Evolutionary conservation across 1,139 yeast species (phyloP).

Genomic region (Diutina neorugosa): DNA sequence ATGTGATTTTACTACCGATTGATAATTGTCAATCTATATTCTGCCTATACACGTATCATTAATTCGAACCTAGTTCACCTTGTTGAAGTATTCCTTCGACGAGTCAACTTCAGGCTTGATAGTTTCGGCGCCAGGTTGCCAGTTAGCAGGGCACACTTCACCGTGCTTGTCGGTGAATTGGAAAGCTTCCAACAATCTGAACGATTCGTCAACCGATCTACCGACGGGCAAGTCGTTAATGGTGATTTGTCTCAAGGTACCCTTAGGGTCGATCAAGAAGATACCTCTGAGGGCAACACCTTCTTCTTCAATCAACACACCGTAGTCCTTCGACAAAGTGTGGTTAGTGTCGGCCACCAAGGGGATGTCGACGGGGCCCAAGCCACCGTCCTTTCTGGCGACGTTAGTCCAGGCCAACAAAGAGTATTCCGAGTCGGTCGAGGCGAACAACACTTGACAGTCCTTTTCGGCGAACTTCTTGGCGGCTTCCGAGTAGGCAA

Average conservation of each 20-base stretch:
- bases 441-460: slow-evolving; percentile 85
- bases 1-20: neutral
- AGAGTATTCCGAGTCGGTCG: slow-evolving; percentile 97
- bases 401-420: slow-evolving; percentile 97
- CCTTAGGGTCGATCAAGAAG: slow-evolving; percentile 94
- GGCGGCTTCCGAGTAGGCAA: slow-evolving; percentile 94
- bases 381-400: slow-evolving; percentile 95
- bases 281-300: slow-evolving; percentile 97
- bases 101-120: slow-evolving; percentile 77
- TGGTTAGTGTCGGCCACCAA: slow-evolving; percentile 95
- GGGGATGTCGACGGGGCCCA: slow-evolving; percentile 90
- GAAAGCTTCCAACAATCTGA: slow-evolving; percentile 97
- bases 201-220: slow-evolving; percentile 94
- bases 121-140: slow-evolving; percentile 95
- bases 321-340: slow-evolving; percentile 87
- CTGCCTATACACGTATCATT: neutral
- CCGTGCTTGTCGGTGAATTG: slow-evolving; percentile 97
- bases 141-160: slow-evolving; percentile 98
- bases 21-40: neutral
- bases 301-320: slow-evolving; percentile 90
- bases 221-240: slow-evolving; percentile 98
- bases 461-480: slow-evolving; percentile 81
- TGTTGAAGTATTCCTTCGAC: slow-evolving; percentile 72
- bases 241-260: slow-evolving; percentile 88
- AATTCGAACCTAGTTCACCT: slow-evolving; percentile 25